Conservation (phyloP, 2,329 filamentous ascomycete species). For the Talaromyces rugulosus region DNA sequence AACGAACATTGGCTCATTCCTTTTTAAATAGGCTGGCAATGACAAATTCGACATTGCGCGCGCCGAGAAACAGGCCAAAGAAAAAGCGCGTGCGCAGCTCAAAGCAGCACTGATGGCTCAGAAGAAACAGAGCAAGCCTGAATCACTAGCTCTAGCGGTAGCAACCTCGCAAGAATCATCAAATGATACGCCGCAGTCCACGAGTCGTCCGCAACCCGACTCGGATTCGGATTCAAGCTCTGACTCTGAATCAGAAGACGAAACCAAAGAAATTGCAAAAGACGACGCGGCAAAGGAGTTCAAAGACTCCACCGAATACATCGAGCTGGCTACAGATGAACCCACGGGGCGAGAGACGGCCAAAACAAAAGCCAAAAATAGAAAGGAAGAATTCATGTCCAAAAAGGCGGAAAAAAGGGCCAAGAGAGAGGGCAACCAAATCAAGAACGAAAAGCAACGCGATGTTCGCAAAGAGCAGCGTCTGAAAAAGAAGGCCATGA, state of each 20-base stretch:
- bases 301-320: constrained; percentile 10
- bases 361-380: constrained; percentile 12
- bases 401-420: constrained; percentile 6
- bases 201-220: constrained; percentile 13
- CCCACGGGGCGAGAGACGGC: constrained; percentile 2
- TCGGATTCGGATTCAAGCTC: constrained; percentile 17
- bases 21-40: constrained; percentile 39
- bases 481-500: constrained; percentile 3
- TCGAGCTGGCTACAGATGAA: constrained; percentile 5
- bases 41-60: constrained; percentile 49
- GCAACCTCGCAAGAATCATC: constrained; percentile 18
- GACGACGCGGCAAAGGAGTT: constrained; percentile 11
- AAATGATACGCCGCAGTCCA: constrained; percentile 6
- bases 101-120: constrained; percentile 44
- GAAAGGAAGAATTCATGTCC: constrained; percentile 5
- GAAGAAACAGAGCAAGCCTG: constrained; percentile 18
- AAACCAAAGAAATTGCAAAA: background rate
- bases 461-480: background rate
- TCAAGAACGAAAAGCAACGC: background rate
- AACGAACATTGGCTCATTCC: constrained; percentile 6
- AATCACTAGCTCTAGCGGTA: background rate
- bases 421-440: constrained; percentile 4
- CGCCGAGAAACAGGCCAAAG: constrained; percentile 48
- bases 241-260: constrained; percentile 6
- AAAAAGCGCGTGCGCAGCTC: constrained; percentile 47